Conservation (phyloP, 257 asterid species). For the Solanum tarapatanum region DNA sequence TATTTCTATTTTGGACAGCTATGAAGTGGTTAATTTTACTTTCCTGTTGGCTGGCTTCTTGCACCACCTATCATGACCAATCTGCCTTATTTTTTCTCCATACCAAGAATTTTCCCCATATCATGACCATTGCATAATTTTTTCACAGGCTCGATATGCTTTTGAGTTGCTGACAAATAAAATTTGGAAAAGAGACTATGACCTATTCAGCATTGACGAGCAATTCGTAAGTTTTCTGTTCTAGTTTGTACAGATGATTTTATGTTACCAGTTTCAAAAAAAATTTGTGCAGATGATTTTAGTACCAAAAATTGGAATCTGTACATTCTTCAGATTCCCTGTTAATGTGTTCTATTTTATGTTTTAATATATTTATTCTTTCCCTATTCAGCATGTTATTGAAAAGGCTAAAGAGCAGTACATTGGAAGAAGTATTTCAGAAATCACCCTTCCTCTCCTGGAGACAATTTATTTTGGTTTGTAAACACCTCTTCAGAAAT, state of each 20-base stretch:
- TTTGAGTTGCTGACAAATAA: slow-evolving; percentile 76
- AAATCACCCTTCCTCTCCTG: slow-evolving; percentile 50
- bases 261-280: not conserved
- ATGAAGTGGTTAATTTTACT: not conserved
- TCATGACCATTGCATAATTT: not conserved
- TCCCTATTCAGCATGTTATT: slow-evolving; percentile 48
- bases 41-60: not conserved
- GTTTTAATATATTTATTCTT: not conserved
- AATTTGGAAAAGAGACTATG: slow-evolving; percentile 91
- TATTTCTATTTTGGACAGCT: not conserved
- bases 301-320: not conserved
- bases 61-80: not conserved
- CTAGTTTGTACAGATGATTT: not conserved
- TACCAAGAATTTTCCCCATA: not conserved
- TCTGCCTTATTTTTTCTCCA: not conserved
- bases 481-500: not conserved
- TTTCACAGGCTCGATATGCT: slow-evolving; percentile 83
- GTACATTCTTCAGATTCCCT: not conserved
- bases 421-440: slow-evolving; percentile 38
- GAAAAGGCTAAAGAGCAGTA: slow-evolving; percentile 41
- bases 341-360: not conserved
- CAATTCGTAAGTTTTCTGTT: slow-evolving; percentile 39
- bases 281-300: not conserved
- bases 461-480: slow-evolving; percentile 53
- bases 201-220: slow-evolving; percentile 67